These are phyloP conservation scores for Penicillium ochrochloron DNA, from an alignment of 495 filamentous ascomycete species.

Conservation along the genomic window DNA sequence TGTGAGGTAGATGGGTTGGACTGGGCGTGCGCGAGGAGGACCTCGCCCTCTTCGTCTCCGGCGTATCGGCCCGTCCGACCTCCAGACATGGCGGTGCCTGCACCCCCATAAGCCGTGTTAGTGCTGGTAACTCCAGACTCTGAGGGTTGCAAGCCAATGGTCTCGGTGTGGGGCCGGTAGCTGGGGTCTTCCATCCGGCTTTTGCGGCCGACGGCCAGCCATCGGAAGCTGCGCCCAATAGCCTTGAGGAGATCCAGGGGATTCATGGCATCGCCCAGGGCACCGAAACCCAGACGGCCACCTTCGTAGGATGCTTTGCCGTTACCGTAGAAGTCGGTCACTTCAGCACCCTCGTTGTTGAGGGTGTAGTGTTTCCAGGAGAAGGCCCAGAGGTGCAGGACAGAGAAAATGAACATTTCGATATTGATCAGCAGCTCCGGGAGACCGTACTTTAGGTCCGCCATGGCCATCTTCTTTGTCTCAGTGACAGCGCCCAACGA, in stretches of 20 bases:
- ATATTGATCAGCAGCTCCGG: slow-evolving; percentile 79
- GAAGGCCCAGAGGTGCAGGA: slow-evolving; percentile 85
- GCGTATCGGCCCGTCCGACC: slow-evolving; percentile 29
- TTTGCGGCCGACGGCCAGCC: slow-evolving; percentile 77
- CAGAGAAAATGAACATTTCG: slow-evolving; percentile 84
- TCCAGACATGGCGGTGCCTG: slow-evolving; percentile 30
- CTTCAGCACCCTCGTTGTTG: slow-evolving; percentile 38
- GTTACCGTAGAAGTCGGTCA: slow-evolving; percentile 53
- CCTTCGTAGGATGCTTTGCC: slow-evolving; percentile 60
- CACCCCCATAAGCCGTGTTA: slow-evolving; percentile 42
- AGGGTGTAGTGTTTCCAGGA: slow-evolving; percentile 70
- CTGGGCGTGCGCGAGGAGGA: slow-evolving; percentile 49
- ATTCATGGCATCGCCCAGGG: slow-evolving; percentile 76
- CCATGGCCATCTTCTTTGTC: slow-evolving; percentile 62
- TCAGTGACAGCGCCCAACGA: slow-evolving; percentile 65
- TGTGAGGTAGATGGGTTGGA: slow-evolving; percentile 36
- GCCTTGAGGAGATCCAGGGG: slow-evolving; percentile 84
- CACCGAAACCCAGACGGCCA: slow-evolving; percentile 64
- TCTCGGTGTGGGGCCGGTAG: slow-evolving; percentile 46
- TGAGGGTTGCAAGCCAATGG: slow-evolving; percentile 39
- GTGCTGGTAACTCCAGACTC: slow-evolving; percentile 18
- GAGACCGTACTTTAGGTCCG: slow-evolving; percentile 81
- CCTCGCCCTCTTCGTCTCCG: slow-evolving; percentile 43
- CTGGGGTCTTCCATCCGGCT: slow-evolving; percentile 55
- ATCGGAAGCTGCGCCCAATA: slow-evolving; percentile 74